Conservation (phyloP, 2,329 filamentous ascomycete species). For the Fusarium proliferatum region DNA sequence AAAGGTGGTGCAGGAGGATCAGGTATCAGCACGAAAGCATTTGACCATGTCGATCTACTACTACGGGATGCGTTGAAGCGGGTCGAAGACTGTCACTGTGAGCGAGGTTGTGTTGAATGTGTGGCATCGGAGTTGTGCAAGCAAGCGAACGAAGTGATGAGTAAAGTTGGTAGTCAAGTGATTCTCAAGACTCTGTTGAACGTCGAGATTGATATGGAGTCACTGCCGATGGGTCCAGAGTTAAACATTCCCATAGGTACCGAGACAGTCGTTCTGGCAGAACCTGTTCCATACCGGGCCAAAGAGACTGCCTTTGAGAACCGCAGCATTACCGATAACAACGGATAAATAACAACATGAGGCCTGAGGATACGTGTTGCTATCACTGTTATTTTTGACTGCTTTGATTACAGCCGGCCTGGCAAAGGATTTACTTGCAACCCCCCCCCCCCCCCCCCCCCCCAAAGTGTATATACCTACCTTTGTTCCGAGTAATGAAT, state of each 20-base stretch:
- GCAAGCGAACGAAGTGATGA: slow-evolving; percentile 91
- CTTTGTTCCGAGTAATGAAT: neutral
- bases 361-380: neutral
- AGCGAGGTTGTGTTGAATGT: slow-evolving; percentile 88
- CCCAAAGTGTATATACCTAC: neutral
- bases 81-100: slow-evolving; percentile 80
- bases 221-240: slow-evolving; percentile 87
- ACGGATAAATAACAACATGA: neutral
- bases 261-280: slow-evolving; percentile 83
- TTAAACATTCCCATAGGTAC: slow-evolving; percentile 75
- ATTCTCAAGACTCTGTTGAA: slow-evolving; percentile 81
- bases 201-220: slow-evolving; percentile 82
- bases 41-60: slow-evolving; percentile 88
- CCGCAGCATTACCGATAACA: neutral
- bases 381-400: neutral
- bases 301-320: slow-evolving; percentile 22
- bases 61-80: slow-evolving; percentile 80
- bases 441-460: too few species aligned
- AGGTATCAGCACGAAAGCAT: slow-evolving; percentile 91
- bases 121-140: slow-evolving; percentile 87
- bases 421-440: neutral
- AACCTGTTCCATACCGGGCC: slow-evolving; percentile 66
- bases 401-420: neutral
- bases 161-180: slow-evolving; percentile 86
- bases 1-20: slow-evolving; percentile 87